Evolutionary conservation across 306 rosid species (phyloP).

Genomic region (Gillenia trifoliata): DNA sequence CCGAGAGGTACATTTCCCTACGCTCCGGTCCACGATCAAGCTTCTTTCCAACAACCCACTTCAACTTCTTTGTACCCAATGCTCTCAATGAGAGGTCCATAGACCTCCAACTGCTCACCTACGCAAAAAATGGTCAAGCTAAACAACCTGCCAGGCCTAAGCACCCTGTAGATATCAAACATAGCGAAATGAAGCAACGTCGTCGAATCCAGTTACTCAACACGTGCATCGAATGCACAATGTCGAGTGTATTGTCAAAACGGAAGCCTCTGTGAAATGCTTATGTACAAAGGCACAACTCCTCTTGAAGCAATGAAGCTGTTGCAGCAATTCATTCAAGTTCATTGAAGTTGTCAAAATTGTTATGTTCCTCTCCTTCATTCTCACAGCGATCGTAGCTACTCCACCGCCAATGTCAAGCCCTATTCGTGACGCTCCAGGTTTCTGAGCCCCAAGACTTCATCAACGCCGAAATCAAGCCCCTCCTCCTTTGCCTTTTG

Average conservation of each 20-base stretch:
- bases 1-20: slow-evolving; percentile 41
- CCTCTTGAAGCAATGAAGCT: slow-evolving; percentile 44
- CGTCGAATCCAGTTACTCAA: slow-evolving; percentile 33
- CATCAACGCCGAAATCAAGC: slow-evolving; percentile 39
- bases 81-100: slow-evolving; percentile 39
- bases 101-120: slow-evolving; percentile 29
- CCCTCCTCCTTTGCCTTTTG: slow-evolving; percentile 15
- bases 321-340: slow-evolving; percentile 41
- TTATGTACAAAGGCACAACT: slow-evolving; percentile 26
- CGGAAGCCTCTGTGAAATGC: slow-evolving; percentile 40
- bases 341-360: slow-evolving; percentile 37
- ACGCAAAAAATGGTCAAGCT: slow-evolving; percentile 49
- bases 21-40: slow-evolving; percentile 31
- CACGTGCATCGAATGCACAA: slow-evolving; percentile 50
- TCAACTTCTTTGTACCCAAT: slow-evolving; percentile 38
- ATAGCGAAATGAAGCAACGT: slow-evolving; percentile 24
- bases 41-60: slow-evolving; percentile 44
- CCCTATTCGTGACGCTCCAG: slow-evolving; percentile 31
- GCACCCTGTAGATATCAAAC: slow-evolving; percentile 34
- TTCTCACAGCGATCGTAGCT: slow-evolving; percentile 40
- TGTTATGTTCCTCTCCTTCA: slow-evolving; percentile 31
- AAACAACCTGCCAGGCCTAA: slow-evolving; percentile 50
- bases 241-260: slow-evolving; percentile 48
- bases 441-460: slow-evolving; percentile 25
- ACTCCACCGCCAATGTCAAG: slow-evolving; percentile 47